Conservation (phyloP, 768 basidiomycete species). For the Mycena leptocephala region DNA sequence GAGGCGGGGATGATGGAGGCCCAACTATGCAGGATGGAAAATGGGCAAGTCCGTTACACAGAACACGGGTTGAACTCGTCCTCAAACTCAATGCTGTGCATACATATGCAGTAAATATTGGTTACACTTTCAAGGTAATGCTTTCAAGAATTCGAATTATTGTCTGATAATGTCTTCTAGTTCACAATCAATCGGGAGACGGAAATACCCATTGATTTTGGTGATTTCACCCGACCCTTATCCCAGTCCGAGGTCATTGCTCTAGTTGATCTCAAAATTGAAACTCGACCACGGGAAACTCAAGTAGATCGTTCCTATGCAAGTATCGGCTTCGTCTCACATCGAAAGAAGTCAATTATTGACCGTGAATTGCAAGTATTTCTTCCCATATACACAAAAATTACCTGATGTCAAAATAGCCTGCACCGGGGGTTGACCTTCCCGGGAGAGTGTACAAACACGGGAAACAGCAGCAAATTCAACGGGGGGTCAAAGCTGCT, state of each 20-base stretch:
- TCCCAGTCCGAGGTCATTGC: constrained; percentile 9
- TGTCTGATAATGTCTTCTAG: too few species aligned
- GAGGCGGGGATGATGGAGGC: not conserved
- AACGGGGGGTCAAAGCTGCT: not conserved
- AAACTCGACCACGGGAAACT: not conserved
- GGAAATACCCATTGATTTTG: not conserved
- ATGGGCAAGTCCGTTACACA: constrained; percentile 2
- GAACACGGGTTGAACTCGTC: not conserved
- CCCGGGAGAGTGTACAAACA: not conserved
- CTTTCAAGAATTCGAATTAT: too few species aligned
- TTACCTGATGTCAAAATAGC: not conserved
- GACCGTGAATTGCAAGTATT: not conserved
- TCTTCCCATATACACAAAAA: too few species aligned
- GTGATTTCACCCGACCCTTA: not conserved
- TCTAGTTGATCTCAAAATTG: constrained; percentile 8
- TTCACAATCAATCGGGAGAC: not conserved
- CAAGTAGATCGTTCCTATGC: constrained; percentile 15
- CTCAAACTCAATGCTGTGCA: not conserved
- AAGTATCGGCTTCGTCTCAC: not conserved
- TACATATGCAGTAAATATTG: not conserved
- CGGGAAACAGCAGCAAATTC: not conserved
- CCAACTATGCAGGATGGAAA: not conserved
- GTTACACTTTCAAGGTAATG: constrained; percentile 10
- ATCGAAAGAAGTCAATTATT: not conserved
- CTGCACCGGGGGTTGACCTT: not conserved